Base-by-base conservation (phyloP, 139 green algal genomes). In the Chlorella sorokiniana region DNA sequence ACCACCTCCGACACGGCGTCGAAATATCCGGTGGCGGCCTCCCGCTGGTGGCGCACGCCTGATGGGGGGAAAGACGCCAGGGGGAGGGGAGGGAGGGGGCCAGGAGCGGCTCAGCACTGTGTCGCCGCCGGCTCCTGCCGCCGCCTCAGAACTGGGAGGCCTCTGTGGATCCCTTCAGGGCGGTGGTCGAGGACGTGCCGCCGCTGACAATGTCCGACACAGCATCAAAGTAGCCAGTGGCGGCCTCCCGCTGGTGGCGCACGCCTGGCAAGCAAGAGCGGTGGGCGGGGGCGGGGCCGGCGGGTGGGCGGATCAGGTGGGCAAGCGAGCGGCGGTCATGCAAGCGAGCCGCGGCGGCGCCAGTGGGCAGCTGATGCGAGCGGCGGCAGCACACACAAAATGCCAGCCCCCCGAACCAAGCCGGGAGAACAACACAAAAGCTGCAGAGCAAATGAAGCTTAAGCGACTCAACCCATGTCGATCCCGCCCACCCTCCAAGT, bases 11-110 rank as follows among this genome's bases (percentile, higher is more conserved):
- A 61, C 38, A 92, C 73, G 52, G 78, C 75, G 67, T 95, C 92
- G 82, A 95, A 97, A 85, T 96, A 97, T 40, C 91, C 91, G 6
- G 93, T 97, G 76, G 87, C 93, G 6, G 94, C 93, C 67, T 83
- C 78, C 16, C 78, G 65, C 27, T 83, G 78, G 65, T 83, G 78
- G 5, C 65, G 45, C 5, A 76, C 40, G 4, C 73, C 73, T 79
- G 73, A 14, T 20, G 48, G 48, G 22, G 7, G 22, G 31, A 35
- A 31, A 23, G 22, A 25, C 20, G 11, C 48, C 23, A 16, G 45
- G 1, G 35, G 48, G 20, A 3, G 20, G 0, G 33, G 20, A 54
- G 8, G 38, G 11, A 29, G 69, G 9, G 33, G n/a, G 44, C 27
- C 44, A 52, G 11, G 25, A 33, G 23, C 5, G 23, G 42, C 69